These are phyloP conservation scores for Panaeolus papilionaceus DNA, from an alignment of 768 basidiomycete genomes.

Conservation along the genomic window DNA sequence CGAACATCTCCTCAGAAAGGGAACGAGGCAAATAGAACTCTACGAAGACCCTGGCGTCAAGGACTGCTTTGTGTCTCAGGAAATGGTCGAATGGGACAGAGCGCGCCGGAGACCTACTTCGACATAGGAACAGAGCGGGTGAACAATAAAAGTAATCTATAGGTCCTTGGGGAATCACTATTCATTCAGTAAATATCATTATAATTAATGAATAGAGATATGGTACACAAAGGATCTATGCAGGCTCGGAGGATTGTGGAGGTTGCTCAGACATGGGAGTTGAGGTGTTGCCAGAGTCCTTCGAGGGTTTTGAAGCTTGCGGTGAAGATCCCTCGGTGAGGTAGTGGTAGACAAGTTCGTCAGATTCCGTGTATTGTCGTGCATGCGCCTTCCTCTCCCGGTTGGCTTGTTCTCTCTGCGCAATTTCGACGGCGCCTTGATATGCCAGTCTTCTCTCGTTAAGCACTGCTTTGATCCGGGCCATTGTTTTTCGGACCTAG, in stretches of 20 bases:
- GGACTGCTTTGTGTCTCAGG: conserved; percentile 76
- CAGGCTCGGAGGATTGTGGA: background rate
- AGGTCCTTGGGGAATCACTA: background rate
- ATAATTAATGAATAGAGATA: conserved; percentile 5
- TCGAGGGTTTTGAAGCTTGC: background rate
- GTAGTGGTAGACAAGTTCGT: conserved; percentile 6
- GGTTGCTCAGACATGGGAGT: background rate
- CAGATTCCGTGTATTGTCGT: conserved; percentile 8
- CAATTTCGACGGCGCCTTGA: conserved; percentile 64
- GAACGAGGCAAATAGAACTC: conserved; percentile 68
- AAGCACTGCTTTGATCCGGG: conserved; percentile 91
- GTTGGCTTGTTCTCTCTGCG: conserved; percentile 38
- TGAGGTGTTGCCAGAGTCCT: background rate
- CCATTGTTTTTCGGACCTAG: conserved; percentile 94
- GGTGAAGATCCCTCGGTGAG: background rate
- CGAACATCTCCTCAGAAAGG: conserved; percentile 79
- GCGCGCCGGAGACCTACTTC: conserved; percentile 24
- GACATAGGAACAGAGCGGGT: background rate
- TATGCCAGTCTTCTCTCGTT: conserved; percentile 91
- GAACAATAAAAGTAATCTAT: background rate
- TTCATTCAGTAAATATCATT: background rate
- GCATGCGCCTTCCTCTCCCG: conserved; percentile 20
- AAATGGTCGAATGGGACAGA: conserved; percentile 72
- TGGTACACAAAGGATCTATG: background rate
- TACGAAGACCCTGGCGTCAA: conserved; percentile 71